Percentiles rank a stretch among this genome's conserved stretches.
Conservation (phyloP, 2,329 filamentous ascomycete species). For the Chalara sp. region DNA sequence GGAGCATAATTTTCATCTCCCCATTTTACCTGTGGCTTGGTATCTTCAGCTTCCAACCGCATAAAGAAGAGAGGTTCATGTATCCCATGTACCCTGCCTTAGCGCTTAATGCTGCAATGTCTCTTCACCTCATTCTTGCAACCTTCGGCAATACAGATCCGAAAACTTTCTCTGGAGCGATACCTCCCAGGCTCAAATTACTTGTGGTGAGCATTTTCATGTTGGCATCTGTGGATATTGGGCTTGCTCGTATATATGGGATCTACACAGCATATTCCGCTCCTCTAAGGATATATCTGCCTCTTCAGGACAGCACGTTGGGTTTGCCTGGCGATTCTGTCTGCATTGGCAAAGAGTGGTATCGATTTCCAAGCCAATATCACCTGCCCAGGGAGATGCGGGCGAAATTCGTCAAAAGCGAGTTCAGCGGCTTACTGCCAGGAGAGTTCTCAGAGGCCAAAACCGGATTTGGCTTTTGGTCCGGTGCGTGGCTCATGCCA, state of each 20-base stretch:
- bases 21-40: conserved; percentile 93
- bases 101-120: conserved; percentile 79
- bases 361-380: conserved; percentile 91
- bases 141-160: conserved; percentile 67
- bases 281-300: conserved; percentile 64
- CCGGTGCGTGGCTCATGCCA: conserved; percentile 78
- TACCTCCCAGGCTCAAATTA: conserved; percentile 72
- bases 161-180: conserved; percentile 58
- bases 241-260: conserved; percentile 67
- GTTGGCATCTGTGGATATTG: conserved; percentile 56
- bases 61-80: conserved; percentile 99
- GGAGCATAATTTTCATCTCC: conserved; percentile 68
- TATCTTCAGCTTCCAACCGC: conserved; percentile 87
- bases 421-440: conserved; percentile 82
- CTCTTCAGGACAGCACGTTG: conserved; percentile 50
- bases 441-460: conserved; percentile 79
- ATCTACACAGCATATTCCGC: conserved; percentile 78
- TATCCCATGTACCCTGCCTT: conserved; percentile 92
- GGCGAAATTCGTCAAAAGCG: conserved; percentile 84
- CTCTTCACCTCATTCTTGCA: conserved; percentile 72
- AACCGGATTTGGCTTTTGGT: conserved; percentile 61
- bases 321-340: conserved; percentile 60
- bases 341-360: conserved; percentile 96
- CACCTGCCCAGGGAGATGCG: conserved; percentile 78
- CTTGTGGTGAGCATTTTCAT: conserved; percentile 52